Evolutionary conservation across 768 basidiomycete genomes (phyloP), one percentile per base, ranked within the genome.

Genomic region (Boletus tylopilopsis): DNA sequence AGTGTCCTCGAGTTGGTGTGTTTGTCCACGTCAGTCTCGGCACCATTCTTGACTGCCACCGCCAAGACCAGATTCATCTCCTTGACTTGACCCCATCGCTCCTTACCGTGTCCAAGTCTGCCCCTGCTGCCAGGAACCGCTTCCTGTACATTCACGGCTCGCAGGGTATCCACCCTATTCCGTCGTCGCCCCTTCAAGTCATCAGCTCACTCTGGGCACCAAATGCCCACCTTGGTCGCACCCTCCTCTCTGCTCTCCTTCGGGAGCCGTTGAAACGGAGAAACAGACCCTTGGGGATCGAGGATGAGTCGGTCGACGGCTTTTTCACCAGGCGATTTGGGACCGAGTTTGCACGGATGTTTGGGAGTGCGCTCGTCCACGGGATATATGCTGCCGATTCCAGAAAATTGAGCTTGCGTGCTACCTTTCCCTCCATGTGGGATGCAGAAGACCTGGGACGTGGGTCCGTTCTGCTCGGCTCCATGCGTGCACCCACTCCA

Each of bases 371-470:
- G 0, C 71, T 96, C 50, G 81, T 93, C 1, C 94, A 96, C 60
- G 95, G 95, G 0, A 88, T 98, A 47, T 97, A 97, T 63, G 93
- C 92, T 2, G 81, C 91, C 0, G 92, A 95, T 59, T 80, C 93
- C 2, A 71, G 87, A 3, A 59, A 71, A 34, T 68, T 98, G 16
- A 90, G 89, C 50, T 73, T 92, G 3, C 79, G 85, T 4, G 77
- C 91, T 2, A 80, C 90, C 2, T 91, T 96, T 60, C 86, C 90
- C 0, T 70, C 73, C 3, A 56, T 96, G 45, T 87, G 82, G 78
- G 77, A 84, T 1, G 75, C 83, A 0, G 90, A 87, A 61, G 76
- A 82, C 43, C 66, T 73, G 19, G 84, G 87, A 3, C 63, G 72
- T 15, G 93, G 93, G 0, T 87, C 87, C 41, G 73, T 95, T 32